Percentiles rank a stretch among this genome's conserved stretches.
Evolutionary conservation across 495 filamentous ascomycete species (phyloP).

Genomic region (Tetracladium marchalianum): DNA sequence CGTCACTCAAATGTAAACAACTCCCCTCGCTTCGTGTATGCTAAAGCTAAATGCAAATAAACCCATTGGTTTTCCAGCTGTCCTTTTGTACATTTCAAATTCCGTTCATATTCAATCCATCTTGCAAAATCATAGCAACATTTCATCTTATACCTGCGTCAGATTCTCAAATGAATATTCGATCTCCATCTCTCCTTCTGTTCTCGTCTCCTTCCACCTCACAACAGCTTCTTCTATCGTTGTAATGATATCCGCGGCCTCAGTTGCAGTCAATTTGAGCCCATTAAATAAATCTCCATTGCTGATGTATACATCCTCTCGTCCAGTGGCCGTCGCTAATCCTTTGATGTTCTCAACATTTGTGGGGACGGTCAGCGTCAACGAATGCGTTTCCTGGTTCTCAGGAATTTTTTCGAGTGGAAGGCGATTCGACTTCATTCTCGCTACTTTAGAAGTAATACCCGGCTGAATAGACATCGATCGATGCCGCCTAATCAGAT

Average conservation of each 20-base stretch:
- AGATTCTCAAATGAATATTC: conserved; percentile 14
- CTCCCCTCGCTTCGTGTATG: too few relatives aligned
- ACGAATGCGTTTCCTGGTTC: conserved; percentile 19
- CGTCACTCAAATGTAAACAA: too few relatives aligned
- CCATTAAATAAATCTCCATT: not conserved
- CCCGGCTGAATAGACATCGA: conserved; percentile 15
- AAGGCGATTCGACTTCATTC: conserved; percentile 32
- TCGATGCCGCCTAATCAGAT: conserved; percentile 30
- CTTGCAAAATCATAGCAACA: too few relatives aligned
- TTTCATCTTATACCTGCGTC: not conserved
- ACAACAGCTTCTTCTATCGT: conserved; percentile 5
- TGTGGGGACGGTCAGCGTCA: conserved; percentile 1
- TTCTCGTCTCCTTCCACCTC: conserved; percentile 2
- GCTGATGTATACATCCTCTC: not conserved
- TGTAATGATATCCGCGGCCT: not conserved
- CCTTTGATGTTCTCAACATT: not conserved
- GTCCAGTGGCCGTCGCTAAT: not conserved
- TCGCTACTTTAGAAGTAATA: conserved; percentile 18
- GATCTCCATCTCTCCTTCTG: conserved; percentile 5
- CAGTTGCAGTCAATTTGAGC: conserved; percentile 1
- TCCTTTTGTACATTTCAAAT: too few relatives aligned
- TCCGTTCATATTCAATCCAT: too few relatives aligned
- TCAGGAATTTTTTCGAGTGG: conserved; percentile 32
- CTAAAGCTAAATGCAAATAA: too few relatives aligned
- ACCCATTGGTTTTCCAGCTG: too few relatives aligned